Percentiles rank a stretch among this genome's conserved stretches.
phyloP scores from a whole-genome alignment of 768 basidiomycete species.

The Leccinum imitatum region DNA sequence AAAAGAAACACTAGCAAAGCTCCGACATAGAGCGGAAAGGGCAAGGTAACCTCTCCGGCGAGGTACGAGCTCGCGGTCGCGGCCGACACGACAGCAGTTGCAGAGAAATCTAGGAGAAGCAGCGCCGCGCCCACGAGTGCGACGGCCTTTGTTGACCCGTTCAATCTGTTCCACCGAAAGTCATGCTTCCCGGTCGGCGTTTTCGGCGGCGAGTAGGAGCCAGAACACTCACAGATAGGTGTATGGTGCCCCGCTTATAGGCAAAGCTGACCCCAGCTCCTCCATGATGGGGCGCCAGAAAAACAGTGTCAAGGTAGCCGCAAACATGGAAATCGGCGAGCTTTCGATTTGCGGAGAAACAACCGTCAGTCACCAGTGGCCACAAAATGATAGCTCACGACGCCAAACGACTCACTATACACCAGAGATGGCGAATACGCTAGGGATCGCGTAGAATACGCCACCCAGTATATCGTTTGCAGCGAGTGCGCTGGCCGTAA shows the following conservation, averaged over 20 bases:
- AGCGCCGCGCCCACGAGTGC: slow-evolving; percentile 66
- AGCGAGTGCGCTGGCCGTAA: slow-evolving; percentile 62
- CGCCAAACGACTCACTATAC: slow-evolving; percentile 52
- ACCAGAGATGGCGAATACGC: slow-evolving; percentile 56
- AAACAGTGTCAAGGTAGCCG: slow-evolving; percentile 61
- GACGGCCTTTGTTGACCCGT: slow-evolving; percentile 60
- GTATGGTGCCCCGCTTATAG: slow-evolving; percentile 70
- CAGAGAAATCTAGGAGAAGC: slow-evolving; percentile 68
- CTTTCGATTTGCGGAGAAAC: slow-evolving; percentile 31
- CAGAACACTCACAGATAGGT: slow-evolving; percentile 53
- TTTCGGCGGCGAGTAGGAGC: background rate
- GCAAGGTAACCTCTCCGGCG: slow-evolving; percentile 57
- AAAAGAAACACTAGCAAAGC: slow-evolving; percentile 53
- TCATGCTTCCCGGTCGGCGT: background rate
- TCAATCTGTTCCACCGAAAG: slow-evolving; percentile 42
- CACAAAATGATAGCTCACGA: background rate
- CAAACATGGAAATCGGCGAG: slow-evolving; percentile 66
- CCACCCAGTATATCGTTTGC: slow-evolving; percentile 69
- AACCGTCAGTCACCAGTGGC: background rate
- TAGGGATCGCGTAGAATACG: slow-evolving; percentile 69
- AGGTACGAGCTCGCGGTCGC: slow-evolving; percentile 71
- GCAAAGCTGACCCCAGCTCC: slow-evolving; percentile 67
- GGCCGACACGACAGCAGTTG: slow-evolving; percentile 70
- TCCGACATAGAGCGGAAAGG: slow-evolving; percentile 54
- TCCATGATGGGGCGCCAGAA: slow-evolving; percentile 76